Evolutionary conservation across 2,329 filamentous ascomycete genomes (phyloP).

Genomic region (Penicillium psychrosexuale): DNA sequence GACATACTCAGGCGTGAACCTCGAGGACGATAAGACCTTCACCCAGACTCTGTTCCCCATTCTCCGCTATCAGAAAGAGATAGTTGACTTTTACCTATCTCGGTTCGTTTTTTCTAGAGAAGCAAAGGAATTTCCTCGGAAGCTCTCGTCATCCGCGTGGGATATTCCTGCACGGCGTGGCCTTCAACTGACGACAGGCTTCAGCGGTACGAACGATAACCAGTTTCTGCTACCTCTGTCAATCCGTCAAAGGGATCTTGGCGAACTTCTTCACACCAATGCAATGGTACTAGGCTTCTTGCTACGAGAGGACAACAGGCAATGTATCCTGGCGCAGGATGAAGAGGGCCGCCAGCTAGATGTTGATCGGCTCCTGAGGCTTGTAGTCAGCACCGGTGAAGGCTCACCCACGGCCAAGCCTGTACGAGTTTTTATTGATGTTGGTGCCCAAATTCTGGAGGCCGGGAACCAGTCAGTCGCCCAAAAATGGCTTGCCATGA

Average conservation of each 20-base stretch:
- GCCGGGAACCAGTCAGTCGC: not conserved
- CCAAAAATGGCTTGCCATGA: not conserved
- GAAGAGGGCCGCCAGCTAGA: not conserved
- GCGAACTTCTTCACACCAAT: not conserved
- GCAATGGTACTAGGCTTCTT: not conserved
- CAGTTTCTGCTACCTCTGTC: not conserved
- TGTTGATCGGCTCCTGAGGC: not conserved
- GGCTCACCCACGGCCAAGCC: not conserved
- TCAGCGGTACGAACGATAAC: not conserved
- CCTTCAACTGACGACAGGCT: not conserved
- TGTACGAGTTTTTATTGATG: not conserved
- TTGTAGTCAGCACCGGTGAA: not conserved
- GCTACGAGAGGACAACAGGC: not conserved
- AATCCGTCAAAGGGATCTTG: not conserved
- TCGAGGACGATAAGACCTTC: not conserved
- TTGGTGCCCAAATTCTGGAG: not conserved
- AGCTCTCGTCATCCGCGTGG: not conserved
- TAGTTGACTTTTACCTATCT: not conserved
- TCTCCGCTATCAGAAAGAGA: not conserved
- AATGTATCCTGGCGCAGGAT: not conserved
- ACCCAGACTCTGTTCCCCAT: not conserved
- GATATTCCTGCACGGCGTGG: not conserved
- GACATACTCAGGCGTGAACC: not conserved
- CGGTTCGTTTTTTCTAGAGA: not conserved
- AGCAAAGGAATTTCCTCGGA: not conserved